phyloP scores from a whole-genome alignment of 192 early-diverging fungal genomes.

The Coemansia sp. region DNA sequence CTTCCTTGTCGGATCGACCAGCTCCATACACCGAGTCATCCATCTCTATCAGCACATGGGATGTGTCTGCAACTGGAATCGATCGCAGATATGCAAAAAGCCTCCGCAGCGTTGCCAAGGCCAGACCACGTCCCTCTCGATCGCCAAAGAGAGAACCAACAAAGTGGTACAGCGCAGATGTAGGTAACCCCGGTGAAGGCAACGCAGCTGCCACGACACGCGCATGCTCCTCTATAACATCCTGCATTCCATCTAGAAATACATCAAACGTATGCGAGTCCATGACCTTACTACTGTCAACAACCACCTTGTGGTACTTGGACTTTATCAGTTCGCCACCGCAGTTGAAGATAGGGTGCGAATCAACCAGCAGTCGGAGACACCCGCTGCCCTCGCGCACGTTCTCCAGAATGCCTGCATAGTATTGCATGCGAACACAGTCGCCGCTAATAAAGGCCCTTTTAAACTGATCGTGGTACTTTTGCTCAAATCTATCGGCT shows the following conservation, averaged over 20 bases:
- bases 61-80: conserved; percentile 20
- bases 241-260: conserved; percentile 28
- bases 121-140: conserved; percentile 11
- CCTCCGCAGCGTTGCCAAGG: conserved; percentile 19
- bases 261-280: conserved; percentile 35
- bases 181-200: conserved; percentile 17
- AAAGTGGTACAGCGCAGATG: conserved; percentile 31
- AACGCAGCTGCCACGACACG: conserved; percentile 23
- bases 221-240: conserved; percentile 31
- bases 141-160: conserved; percentile 30
- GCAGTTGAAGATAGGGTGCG: conserved; percentile 39
- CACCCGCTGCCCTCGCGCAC: conserved; percentile 44
- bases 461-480: conserved; percentile 20
- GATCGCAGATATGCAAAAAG: conserved; percentile 27
- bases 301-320: conserved; percentile 7
- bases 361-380: conserved; percentile 28
- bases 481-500: conserved; percentile 30
- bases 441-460: conserved; percentile 20
- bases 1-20: neutral
- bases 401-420: conserved; percentile 24
- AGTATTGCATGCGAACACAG: conserved; percentile 19
- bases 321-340: neutral
- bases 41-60: neutral
- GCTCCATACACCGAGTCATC: neutral
- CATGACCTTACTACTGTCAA: neutral